Evolutionary conservation across 2,329 filamentous ascomycete genomes (phyloP).

Genomic region (Botryotinia calthae): DNA sequence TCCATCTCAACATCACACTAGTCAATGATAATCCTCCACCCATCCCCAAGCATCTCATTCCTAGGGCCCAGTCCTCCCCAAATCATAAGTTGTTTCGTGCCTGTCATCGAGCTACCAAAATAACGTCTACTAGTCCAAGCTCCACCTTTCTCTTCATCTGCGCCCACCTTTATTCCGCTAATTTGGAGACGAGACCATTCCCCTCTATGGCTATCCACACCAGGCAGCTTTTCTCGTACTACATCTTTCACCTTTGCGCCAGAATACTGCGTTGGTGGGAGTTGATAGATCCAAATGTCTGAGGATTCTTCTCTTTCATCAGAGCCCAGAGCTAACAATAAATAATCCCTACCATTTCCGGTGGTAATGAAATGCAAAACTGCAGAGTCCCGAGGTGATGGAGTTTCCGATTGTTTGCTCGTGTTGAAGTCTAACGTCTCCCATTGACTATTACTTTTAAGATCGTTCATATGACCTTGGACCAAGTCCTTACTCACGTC

Average conservation of each 20-base stretch:
- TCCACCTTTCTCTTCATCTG: conserved; percentile 13
- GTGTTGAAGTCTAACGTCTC: not conserved
- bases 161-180: not conserved
- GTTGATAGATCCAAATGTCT: conserved; percentile 13
- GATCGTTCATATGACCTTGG: not conserved
- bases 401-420: not conserved
- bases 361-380: conserved; percentile 7
- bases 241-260: conserved; percentile 9
- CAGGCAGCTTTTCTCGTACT: not conserved
- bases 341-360: conserved; percentile 10
- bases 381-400: not conserved
- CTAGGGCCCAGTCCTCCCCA: not conserved
- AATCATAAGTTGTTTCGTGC: conserved; percentile 13
- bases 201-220: not conserved
- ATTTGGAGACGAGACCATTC: conserved; percentile 15
- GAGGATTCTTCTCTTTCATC: not conserved
- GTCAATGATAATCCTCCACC: conserved; percentile 13
- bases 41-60: conserved; percentile 10
- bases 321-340: conserved; percentile 2
- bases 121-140: conserved; percentile 11
- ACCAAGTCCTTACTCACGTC: not conserved
- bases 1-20: not conserved
- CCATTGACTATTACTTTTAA: not conserved
- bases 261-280: not conserved
- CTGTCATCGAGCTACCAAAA: conserved; percentile 17